These are phyloP conservation scores for Lachnellula hyalina DNA, from an alignment of 2,329 filamentous ascomycete species.

Conservation along the genomic window DNA sequence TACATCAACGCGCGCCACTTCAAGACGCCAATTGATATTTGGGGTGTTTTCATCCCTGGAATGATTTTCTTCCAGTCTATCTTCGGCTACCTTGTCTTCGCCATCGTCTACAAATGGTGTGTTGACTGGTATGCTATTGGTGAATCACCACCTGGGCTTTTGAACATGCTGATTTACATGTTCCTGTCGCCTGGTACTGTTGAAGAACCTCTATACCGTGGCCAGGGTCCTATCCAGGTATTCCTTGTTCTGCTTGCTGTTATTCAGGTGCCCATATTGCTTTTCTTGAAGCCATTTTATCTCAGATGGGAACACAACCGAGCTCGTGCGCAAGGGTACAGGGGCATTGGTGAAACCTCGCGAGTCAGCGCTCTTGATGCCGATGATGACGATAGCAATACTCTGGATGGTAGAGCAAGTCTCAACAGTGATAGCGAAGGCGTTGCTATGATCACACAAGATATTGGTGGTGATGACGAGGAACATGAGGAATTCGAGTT, in stretches of 20 bases:
- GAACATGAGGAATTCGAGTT: conserved; percentile 98
- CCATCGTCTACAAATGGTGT: conserved; percentile 96
- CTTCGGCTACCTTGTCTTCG: conserved; percentile 91
- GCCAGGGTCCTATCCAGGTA: conserved; percentile 72
- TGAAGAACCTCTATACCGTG: conserved; percentile 69
- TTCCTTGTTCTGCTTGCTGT: conserved; percentile 77
- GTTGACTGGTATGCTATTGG: conserved; percentile 71
- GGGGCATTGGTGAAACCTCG: conserved; percentile 83
- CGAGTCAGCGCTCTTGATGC: conserved; percentile 86
- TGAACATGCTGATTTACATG: conserved; percentile 99
- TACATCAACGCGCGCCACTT: conserved; percentile 94
- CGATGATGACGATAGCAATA: conserved; percentile 66
- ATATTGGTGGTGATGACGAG: conserved; percentile 65
- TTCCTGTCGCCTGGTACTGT: conserved; percentile 79
- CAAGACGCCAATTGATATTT: conserved; percentile 91
- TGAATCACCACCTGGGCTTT: conserved; percentile 70
- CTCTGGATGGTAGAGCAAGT: conserved; percentile 59
- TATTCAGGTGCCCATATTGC: conserved; percentile 78
- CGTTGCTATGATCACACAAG: conserved; percentile 82
- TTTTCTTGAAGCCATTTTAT: conserved; percentile 95
- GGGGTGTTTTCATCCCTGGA: conserved; percentile 93
- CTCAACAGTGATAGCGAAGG: conserved; percentile 74
- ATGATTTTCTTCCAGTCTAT: conserved; percentile 99
- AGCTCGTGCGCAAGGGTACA: conserved; percentile 82
- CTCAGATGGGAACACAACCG: conserved; percentile 90